Evolutionary conservation across 2,329 filamentous ascomycete species (phyloP).

Genomic region (Zasmidium angulare): DNA sequence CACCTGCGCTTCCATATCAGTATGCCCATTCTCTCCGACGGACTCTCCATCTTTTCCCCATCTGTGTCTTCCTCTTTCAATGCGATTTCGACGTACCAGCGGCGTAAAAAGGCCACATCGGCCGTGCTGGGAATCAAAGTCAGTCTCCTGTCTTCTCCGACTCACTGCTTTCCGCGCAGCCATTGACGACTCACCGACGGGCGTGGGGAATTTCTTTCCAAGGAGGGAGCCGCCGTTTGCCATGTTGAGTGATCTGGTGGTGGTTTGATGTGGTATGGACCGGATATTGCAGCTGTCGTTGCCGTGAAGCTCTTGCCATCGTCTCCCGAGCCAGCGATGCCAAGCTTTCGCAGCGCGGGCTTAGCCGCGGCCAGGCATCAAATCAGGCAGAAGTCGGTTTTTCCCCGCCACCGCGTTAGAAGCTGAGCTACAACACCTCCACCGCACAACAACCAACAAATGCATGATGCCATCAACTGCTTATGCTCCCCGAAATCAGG

Average conservation of each 20-base stretch:
- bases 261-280: not conserved
- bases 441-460: not conserved
- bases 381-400: not conserved
- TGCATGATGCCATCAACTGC: not conserved
- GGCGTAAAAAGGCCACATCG: slow-evolving; percentile 89
- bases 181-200: slow-evolving; percentile 44
- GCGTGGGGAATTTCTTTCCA: slow-evolving; percentile 53
- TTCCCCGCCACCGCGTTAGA: not conserved
- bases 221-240: slow-evolving; percentile 36
- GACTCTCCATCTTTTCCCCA: not conserved
- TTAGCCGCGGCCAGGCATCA: not conserved
- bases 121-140: slow-evolving; percentile 64
- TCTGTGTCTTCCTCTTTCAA: not conserved
- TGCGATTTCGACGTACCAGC: slow-evolving; percentile 65
- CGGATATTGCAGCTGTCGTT: not conserved
- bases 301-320: not conserved
- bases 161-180: slow-evolving; percentile 4
- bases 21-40: not conserved
- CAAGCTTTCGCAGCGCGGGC: not conserved
- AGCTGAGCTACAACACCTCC: not conserved
- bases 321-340: not conserved
- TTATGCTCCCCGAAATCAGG: not conserved
- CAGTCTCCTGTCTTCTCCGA: slow-evolving; percentile 14
- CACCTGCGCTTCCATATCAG: slow-evolving; percentile 53
- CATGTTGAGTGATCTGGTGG: slow-evolving; percentile 22